Evolutionary conservation across 768 basidiomycete species (phyloP).

Genomic region (Mrakia hoshinonis): DNA sequence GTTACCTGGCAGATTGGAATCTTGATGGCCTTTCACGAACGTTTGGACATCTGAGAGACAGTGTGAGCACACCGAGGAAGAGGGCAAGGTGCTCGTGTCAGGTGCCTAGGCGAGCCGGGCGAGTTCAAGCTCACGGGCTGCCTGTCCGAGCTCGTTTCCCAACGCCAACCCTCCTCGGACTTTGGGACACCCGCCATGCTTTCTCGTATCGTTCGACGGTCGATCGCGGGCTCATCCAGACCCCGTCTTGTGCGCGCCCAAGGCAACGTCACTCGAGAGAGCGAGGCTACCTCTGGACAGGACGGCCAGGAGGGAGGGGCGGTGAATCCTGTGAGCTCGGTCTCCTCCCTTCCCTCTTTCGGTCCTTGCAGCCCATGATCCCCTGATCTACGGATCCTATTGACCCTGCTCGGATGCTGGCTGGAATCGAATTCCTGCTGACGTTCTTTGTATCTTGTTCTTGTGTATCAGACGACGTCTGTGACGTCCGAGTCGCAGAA

Average conservation of each 20-base stretch:
- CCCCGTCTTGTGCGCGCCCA: neutral
- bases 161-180: neutral
- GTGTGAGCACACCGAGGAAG: neutral
- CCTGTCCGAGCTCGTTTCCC: neutral
- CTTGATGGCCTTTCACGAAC: neutral
- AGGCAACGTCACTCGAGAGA: neutral
- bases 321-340: neutral
- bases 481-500: neutral
- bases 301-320: neutral
- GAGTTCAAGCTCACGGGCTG: neutral
- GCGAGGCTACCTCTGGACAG: neutral
- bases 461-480: neutral
- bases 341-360: neutral
- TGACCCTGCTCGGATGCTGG: too few species aligned
- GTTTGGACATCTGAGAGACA: neutral
- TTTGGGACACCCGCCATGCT: neutral
- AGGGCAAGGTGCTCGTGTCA: neutral
- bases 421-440: too few species aligned
- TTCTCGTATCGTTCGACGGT: too few species aligned
- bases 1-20: neutral
- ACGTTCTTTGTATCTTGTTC: neutral
- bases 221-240: too few species aligned
- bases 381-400: too few species aligned
- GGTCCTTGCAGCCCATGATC: neutral
- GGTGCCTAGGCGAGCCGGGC: neutral